A percentile compares a stretch with the other conserved stretches of the same genome.
These are phyloP conservation scores for Sporobolomyces phaffii DNA, from an alignment of 768 basidiomycete genomes.

Conservation along the genomic window DNA sequence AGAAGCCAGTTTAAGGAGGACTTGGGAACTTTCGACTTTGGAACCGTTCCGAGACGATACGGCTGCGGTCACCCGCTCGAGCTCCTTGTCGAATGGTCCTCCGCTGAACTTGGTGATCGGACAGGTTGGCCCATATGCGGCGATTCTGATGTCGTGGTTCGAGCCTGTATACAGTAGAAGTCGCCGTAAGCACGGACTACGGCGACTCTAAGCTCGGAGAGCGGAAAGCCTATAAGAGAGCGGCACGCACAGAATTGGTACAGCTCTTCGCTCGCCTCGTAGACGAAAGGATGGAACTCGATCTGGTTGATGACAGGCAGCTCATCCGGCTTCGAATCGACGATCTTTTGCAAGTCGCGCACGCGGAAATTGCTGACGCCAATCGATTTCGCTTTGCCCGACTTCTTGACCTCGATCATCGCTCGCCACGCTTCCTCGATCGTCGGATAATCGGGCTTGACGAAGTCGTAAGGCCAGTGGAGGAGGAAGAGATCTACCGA, in stretches of 20 bases:
- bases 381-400: conserved; percentile 50
- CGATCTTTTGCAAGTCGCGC: conserved; percentile 45
- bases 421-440: conserved; percentile 43
- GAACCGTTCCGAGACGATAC: conserved; percentile 1
- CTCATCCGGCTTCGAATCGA: conserved; percentile 43
- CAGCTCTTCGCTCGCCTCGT: conserved; percentile 41
- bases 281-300: conserved; percentile 48
- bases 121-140: conserved; percentile 31
- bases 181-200: too few relatives aligned
- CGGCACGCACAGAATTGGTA: conserved; percentile 37
- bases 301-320: conserved; percentile 47
- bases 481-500: conserved; percentile 40
- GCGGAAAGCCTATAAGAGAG: not conserved
- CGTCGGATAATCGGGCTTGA: conserved; percentile 14
- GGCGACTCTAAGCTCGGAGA: too few relatives aligned
- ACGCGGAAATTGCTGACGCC: conserved; percentile 49
- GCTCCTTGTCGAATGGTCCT: conserved; percentile 2
- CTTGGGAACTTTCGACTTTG: conserved; percentile 29
- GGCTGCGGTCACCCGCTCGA: conserved; percentile 13
- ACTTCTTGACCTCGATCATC: conserved; percentile 57
- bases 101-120: conserved; percentile 18
- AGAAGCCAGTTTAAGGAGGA: conserved; percentile 26
- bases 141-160: conserved; percentile 24
- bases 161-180: too few relatives aligned
- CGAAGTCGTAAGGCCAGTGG: conserved; percentile 31